phyloP scores from a whole-genome alignment of 2,329 filamentous ascomycete genomes.

The Cercospora zeae-maydis region DNA sequence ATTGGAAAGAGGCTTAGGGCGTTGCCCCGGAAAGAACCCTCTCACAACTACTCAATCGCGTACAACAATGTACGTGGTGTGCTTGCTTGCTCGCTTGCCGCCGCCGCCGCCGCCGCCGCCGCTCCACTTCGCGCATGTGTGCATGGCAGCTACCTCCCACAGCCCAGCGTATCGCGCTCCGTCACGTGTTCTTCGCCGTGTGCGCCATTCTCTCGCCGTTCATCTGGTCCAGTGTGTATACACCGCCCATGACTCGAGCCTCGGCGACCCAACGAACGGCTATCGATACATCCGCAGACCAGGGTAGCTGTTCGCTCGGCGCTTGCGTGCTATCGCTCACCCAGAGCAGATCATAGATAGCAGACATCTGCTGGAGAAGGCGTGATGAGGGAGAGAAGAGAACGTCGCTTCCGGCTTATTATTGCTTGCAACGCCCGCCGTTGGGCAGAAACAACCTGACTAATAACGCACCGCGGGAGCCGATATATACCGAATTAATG shows the following conservation, averaged over 20 bases:
- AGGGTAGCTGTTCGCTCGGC: background rate
- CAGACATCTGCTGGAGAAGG: background rate
- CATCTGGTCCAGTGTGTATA: background rate
- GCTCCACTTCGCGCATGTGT: background rate
- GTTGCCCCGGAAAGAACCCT: background rate
- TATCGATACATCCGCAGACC: conserved; percentile 5
- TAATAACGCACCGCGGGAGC: background rate
- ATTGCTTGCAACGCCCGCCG: background rate
- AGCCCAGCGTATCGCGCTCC: background rate
- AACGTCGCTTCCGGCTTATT: background rate
- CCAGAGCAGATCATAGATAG: background rate
- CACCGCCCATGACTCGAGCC: conserved; percentile 6
- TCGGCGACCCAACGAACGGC: background rate
- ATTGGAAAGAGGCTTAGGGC: conserved; percentile 1
- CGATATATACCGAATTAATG: background rate
- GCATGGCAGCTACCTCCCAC: background rate
- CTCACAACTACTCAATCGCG: background rate
- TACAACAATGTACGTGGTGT: too few relatives aligned
- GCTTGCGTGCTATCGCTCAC: background rate
- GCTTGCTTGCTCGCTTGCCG: background rate
- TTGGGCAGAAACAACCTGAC: background rate
- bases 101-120: background rate
- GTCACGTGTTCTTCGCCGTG: background rate
- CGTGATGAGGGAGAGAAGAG: background rate
- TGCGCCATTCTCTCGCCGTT: background rate